These are phyloP conservation scores for Cystobasidium sp. DNA, from an alignment of 1,284 basidiomycete species.

Conservation along the genomic window DNA sequence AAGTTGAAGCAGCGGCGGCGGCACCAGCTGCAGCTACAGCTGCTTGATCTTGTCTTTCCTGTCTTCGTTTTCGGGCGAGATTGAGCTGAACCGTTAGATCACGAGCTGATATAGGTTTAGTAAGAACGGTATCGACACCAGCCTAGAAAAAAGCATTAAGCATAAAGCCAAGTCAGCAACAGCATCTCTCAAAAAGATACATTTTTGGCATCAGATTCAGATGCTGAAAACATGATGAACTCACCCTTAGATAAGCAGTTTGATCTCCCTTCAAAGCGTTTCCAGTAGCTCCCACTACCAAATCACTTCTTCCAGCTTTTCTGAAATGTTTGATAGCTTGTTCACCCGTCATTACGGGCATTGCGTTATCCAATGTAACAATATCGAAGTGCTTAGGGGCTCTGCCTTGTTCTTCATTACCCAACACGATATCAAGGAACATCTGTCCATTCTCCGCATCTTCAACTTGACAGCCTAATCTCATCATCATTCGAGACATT, in stretches of 20 bases:
- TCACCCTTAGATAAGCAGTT: conserved; percentile 30
- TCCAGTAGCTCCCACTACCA: conserved; percentile 51
- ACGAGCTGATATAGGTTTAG: conserved; percentile 32
- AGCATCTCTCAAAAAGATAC: too few species aligned
- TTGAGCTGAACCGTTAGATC: conserved; percentile 27
- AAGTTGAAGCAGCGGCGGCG: too few species aligned
- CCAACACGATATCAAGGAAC: conserved; percentile 74
- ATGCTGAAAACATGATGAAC: too few species aligned
- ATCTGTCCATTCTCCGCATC: conserved; percentile 86
- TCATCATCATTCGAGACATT: conserved; percentile 77
- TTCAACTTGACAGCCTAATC: conserved; percentile 75
- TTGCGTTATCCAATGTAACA: conserved; percentile 55
- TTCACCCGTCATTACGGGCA: conserved; percentile 50
- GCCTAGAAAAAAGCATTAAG: conserved; percentile 28
- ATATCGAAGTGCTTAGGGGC: conserved; percentile 26
- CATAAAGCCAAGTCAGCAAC: too few species aligned
- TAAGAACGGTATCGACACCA: conserved; percentile 34
- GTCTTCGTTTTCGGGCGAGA: conserved; percentile 22
- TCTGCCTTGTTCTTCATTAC: conserved; percentile 11
- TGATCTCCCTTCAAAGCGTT: conserved; percentile 48
- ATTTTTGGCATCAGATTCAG: too few species aligned
- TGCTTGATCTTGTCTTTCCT: not conserved
- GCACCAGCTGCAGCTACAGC: not conserved
- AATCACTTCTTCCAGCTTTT: conserved; percentile 44
- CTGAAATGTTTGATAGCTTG: conserved; percentile 45